A percentile compares a stretch with the other conserved stretches of the same genome.
Conservation (phyloP, 2,329 filamentous ascomycete species). For the Fusarium solani-melongenae region DNA sequence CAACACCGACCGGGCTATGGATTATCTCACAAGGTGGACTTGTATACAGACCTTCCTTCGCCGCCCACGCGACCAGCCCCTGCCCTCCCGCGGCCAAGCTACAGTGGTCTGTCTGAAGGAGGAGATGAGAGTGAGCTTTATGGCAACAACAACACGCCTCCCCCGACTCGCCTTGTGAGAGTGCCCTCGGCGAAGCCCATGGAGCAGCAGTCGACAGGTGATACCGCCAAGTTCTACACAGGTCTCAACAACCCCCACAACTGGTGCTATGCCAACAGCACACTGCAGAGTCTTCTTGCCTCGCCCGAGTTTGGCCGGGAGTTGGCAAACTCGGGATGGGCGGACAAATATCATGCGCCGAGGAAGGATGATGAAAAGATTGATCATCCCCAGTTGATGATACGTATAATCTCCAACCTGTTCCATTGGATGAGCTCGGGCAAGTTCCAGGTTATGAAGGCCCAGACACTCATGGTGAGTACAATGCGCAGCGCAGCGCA, state of each 20-base stretch:
- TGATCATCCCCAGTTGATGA: slow-evolving; percentile 67
- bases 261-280: slow-evolving; percentile 94
- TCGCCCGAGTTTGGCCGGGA: slow-evolving; percentile 76
- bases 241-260: slow-evolving; percentile 84
- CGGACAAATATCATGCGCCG: slow-evolving; percentile 74
- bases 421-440: slow-evolving; percentile 67
- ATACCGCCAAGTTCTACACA: slow-evolving; percentile 51
- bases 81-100: slow-evolving; percentile 76
- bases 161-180: slow-evolving; percentile 52
- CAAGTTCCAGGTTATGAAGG: slow-evolving; percentile 62
- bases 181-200: slow-evolving; percentile 50
- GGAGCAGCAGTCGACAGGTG: slow-evolving; percentile 59
- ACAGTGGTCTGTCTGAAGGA: slow-evolving; percentile 74
- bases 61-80: slow-evolving; percentile 76
- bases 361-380: slow-evolving; percentile 68
- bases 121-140: slow-evolving; percentile 51
- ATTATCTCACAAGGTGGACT: slow-evolving; percentile 49
- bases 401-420: slow-evolving; percentile 68
- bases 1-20: slow-evolving; percentile 43
- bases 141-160: slow-evolving; percentile 53
- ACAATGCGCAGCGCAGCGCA: neutral
- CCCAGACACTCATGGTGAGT: slow-evolving; percentile 68
- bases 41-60: slow-evolving; percentile 61
- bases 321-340: slow-evolving; percentile 68
- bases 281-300: slow-evolving; percentile 83